These are phyloP conservation scores for Wilcoxina mikolae DNA, from an alignment of 495 filamentous ascomycete genomes.

Conservation along the genomic window DNA sequence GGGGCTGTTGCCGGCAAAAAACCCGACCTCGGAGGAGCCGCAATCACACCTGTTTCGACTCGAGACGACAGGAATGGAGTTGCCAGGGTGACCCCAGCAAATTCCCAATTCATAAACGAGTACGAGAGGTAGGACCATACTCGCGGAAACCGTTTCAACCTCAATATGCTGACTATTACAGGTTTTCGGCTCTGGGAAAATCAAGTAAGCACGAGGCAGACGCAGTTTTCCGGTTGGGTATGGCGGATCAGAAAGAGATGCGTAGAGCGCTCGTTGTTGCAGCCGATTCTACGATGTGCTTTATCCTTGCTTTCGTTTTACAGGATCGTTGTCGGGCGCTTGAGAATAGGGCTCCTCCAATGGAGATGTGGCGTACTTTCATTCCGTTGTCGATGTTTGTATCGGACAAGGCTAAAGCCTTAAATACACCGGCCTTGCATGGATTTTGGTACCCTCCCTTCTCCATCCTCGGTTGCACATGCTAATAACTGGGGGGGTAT, in stretches of 20 bases:
- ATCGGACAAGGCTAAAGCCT: slow-evolving; percentile 14
- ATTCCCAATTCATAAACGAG: not conserved
- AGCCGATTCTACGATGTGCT: slow-evolving; percentile 24
- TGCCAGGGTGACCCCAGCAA: not conserved
- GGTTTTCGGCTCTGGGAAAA: slow-evolving; percentile 22
- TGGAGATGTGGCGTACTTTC: slow-evolving; percentile 26
- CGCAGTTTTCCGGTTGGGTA: slow-evolving; percentile 12
- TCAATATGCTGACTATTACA: not conserved
- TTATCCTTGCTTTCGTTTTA: slow-evolving; percentile 25
- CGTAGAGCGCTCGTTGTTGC: slow-evolving; percentile 17
- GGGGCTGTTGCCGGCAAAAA: slow-evolving; percentile 18
- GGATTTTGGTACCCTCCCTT: not conserved
- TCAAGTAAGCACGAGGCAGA: slow-evolving; percentile 24
- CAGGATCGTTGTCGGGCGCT: slow-evolving; percentile 20
- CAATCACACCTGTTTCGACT: slow-evolving; percentile 11
- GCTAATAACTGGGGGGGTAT: not conserved
- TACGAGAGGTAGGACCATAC: not conserved
- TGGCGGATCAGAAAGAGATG: slow-evolving; percentile 14
- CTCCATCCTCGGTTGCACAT: not conserved
- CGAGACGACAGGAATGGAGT: slow-evolving; percentile 23
- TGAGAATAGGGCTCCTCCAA: slow-evolving; percentile 12
- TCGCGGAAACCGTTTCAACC: not conserved
- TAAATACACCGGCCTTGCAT: not conserved
- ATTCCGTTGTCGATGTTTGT: slow-evolving; percentile 26
- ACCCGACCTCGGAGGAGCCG: slow-evolving; percentile 17